phyloP scores from a whole-genome alignment of 805 yeast genomes.

The Jamesozyma piceae region DNA sequence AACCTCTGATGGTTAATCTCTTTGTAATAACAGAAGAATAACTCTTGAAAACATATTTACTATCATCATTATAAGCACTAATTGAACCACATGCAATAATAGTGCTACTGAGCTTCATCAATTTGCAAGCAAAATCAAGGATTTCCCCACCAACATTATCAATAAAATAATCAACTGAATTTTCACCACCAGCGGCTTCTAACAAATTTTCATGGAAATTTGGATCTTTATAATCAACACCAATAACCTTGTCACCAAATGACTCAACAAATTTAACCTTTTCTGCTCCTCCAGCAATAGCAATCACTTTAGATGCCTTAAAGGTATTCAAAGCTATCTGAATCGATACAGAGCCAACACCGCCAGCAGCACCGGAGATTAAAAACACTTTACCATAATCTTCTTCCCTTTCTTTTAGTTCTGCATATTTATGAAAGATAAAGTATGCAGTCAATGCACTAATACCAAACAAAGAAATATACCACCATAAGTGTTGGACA shows the following conservation, averaged over 20 bases:
- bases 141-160: slow-evolving; percentile 61
- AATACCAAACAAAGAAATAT: slow-evolving; percentile 42
- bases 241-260: slow-evolving; percentile 43
- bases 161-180: slow-evolving; percentile 43
- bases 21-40: slow-evolving; percentile 40
- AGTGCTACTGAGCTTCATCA: slow-evolving; percentile 33
- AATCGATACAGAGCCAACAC: slow-evolving; percentile 51
- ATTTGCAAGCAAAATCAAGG: slow-evolving; percentile 36
- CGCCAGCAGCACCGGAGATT: slow-evolving; percentile 62
- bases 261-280: slow-evolving; percentile 47
- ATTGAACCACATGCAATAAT: slow-evolving; percentile 56
- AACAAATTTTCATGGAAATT: slow-evolving; percentile 30
- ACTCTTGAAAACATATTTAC: slow-evolving; percentile 31
- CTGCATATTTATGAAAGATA: slow-evolving; percentile 43
- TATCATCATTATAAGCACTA: slow-evolving; percentile 43
- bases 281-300: slow-evolving; percentile 52
- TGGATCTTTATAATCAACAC: slow-evolving; percentile 44
- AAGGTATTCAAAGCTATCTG: slow-evolving; percentile 47
- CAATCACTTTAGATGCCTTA: slow-evolving; percentile 48
- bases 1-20: slow-evolving; percentile 45
- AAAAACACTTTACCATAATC: slow-evolving; percentile 38
- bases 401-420: slow-evolving; percentile 33
- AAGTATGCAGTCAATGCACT: slow-evolving; percentile 56
- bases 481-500: slow-evolving; percentile 36
- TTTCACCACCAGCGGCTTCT: slow-evolving; percentile 36